A percentile compares a stretch with the other conserved stretches of the same genome.
Evolutionary conservation across 345 rosid species (phyloP).

Genomic region (Hibiscus trionum): DNA sequence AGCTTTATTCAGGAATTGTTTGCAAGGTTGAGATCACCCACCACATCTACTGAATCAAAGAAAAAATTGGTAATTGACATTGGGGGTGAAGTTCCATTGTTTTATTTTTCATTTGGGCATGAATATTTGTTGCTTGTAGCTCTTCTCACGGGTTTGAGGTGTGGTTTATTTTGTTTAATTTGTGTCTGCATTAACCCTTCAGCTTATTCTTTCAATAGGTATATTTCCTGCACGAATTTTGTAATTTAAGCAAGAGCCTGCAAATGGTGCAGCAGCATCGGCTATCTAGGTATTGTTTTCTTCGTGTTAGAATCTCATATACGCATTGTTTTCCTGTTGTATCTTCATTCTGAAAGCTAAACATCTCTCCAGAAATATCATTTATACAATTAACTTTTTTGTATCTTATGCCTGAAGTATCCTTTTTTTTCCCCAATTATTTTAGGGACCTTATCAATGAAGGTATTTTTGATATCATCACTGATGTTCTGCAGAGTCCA

Average conservation of each 20-base stretch:
- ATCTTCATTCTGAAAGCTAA: not conserved
- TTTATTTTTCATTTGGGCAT: not conserved
- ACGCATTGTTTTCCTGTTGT: not conserved
- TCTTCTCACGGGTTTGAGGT: not conserved
- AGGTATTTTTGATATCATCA: constrained; percentile 71
- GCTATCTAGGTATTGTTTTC: constrained; percentile 47
- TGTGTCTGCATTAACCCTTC: not conserved
- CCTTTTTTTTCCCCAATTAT: not conserved
- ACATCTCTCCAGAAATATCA: not conserved
- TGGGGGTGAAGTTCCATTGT: not conserved
- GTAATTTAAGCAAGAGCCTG: constrained; percentile 74
- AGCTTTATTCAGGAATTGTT: constrained; percentile 86
- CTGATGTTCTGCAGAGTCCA: constrained; percentile 58
- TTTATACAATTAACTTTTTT: not conserved
- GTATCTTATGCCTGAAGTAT: constrained; percentile 1
- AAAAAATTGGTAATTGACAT: constrained; percentile 67
- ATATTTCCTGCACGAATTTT: constrained; percentile 73
- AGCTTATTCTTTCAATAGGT: constrained; percentile 39
- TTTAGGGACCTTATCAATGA: constrained; percentile 68
- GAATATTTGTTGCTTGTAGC: not conserved
- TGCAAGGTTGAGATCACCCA: constrained; percentile 57
- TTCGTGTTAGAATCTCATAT: constrained; percentile 4
- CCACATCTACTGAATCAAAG: constrained; percentile 60
- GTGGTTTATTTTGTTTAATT: not conserved
- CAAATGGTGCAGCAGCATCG: constrained; percentile 88